phyloP scores from a whole-genome alignment of 2,329 filamentous ascomycete genomes.

The Phyllosticta citribraziliensis region DNA sequence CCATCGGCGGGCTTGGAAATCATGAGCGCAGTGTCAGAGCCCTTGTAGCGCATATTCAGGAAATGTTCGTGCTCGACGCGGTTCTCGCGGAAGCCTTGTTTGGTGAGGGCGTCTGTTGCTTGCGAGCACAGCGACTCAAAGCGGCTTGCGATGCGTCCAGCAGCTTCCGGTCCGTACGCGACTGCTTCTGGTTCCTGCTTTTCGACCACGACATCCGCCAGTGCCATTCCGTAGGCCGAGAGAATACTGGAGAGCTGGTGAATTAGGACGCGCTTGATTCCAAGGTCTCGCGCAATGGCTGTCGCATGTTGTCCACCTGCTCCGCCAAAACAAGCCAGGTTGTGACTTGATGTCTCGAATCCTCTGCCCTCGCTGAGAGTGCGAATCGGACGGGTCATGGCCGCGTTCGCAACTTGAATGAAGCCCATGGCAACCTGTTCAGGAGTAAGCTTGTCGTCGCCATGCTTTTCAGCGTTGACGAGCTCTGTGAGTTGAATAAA shows the following conservation, averaged over 20 bases:
- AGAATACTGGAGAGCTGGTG: constrained; percentile 39
- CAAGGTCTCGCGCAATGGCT: constrained; percentile 34
- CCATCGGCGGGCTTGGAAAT: constrained; percentile 24
- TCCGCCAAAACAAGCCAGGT: constrained; percentile 22
- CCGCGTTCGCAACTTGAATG: constrained; percentile 23
- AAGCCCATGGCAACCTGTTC: constrained; percentile 21
- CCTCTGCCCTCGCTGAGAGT: constrained; percentile 21
- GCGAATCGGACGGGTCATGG: constrained; percentile 22
- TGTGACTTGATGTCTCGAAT: constrained; percentile 16
- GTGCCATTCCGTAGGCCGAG: constrained; percentile 37
- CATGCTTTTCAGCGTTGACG: constrained; percentile 34
- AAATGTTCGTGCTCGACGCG: constrained; percentile 24
- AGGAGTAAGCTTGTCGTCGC: constrained; percentile 31
- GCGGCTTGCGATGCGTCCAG: constrained; percentile 49
- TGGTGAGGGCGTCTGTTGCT: constrained; percentile 41
- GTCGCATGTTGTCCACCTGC: constrained; percentile 33
- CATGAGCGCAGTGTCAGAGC: constrained; percentile 37
- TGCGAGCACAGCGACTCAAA: constrained; percentile 1
- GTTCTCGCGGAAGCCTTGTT: constrained; percentile 51
- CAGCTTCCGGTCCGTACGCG: constrained; percentile 29
- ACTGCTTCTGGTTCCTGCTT: constrained; percentile 66
- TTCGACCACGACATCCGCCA: constrained; percentile 29
- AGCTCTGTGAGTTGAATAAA: constrained; percentile 33
- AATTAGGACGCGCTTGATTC: constrained; percentile 35
- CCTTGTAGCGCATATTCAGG: constrained; percentile 36